Base-by-base conservation (phyloP, 2,329 filamentous ascomycete genomes). In the Clathrospora elynae region DNA sequence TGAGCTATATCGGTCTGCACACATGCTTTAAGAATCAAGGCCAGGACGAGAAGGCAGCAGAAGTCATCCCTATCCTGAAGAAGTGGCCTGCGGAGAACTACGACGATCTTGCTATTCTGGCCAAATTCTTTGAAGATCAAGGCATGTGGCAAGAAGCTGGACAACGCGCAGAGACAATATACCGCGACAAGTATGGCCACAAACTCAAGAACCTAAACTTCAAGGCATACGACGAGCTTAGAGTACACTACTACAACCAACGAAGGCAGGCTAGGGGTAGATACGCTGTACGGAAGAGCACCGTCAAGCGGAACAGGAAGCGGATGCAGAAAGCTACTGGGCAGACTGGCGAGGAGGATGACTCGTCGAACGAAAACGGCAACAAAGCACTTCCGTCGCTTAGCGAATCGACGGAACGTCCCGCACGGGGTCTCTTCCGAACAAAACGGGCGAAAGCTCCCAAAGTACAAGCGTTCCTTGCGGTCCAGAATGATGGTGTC, bases 71-170 rank as follows among this genome's bases (percentile, higher is more conserved):
- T 16, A 82, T 82, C 2, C 83, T 91, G 8, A 83, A 90, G 24
- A 82, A 89, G 36, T 79, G 83, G 46, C 87, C 95, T 50, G 75
- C 84, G 30, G 76, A 82, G 26, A 84, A 86, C 44, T 83, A 92
- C 33, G 85, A 90, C 49, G 88, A 89, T 25, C 85, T 89, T 25
- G 83, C 88, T 19, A 83, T 89, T 57, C 76, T 96, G 7, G 89
- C 89, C 9, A 90, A 87, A 59, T 82, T 96, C 68, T 96, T 95
- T 61, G 89, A 95, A 65, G 64, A 67, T 48, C 51, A 83, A 79
- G 51, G 80, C 80, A 30, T 84, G 84, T 50, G 82, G 86, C 71
- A 83, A 81, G 63, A 65, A 33, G 65, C 67, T 23, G 55, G 59
- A 43, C 49, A 60, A 25, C 59, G 63, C 35, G 67, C 56, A 14